Evolutionary conservation across 495 filamentous ascomycete genomes (phyloP), one percentile per base, ranked within the genome.

Genomic region (Mytilinidion resinicola): DNA sequence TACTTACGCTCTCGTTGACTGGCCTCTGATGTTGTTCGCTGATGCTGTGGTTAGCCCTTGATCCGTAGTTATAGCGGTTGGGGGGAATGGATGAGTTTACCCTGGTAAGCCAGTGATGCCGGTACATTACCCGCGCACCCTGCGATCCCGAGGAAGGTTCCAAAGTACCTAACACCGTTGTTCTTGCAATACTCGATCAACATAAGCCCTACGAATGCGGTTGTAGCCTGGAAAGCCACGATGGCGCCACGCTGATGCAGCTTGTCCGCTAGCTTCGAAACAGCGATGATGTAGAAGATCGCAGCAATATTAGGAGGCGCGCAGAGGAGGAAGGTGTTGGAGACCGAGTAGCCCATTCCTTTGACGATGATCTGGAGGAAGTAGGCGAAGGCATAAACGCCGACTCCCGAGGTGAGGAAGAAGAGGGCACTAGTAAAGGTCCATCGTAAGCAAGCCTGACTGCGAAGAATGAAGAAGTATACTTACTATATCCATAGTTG

Each of bases 91-190:
- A 30, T 6, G 25, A 30, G 25, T 30, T 3, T 30, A 30, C 25
- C 25, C 38, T 65, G 61, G 44, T 63, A 69, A 1, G 65, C 41
- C 49, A 69, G 72, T 35, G 71, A 60, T 9, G 72, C 69, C 0
- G 79, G 82, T 30, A 84, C 76, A 64, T 86, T 88, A 9, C 80
- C 75, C 69, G 85, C 86, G 34, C 77, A 74, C 10, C 82, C 80
- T 8, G 78, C 79, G 0, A 81, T 80, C 30, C 76, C 76, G 46
- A 87, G 69, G 73, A 86, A 88, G 11, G 83, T 77, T 34, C 84
- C 84, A 48, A 83, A 79, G 64, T 86, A 87, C 15, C 80, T 78
- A 2, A 76, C 77, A 4, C 68, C 75, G 34, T 75, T 61, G 53
- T 70, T 70, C 14, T 65, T 58, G 25, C 72, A 70, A 65, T 79